These are phyloP conservation scores for Mycena alexandri DNA, from an alignment of 768 basidiomycete genomes.

Conservation along the genomic window DNA sequence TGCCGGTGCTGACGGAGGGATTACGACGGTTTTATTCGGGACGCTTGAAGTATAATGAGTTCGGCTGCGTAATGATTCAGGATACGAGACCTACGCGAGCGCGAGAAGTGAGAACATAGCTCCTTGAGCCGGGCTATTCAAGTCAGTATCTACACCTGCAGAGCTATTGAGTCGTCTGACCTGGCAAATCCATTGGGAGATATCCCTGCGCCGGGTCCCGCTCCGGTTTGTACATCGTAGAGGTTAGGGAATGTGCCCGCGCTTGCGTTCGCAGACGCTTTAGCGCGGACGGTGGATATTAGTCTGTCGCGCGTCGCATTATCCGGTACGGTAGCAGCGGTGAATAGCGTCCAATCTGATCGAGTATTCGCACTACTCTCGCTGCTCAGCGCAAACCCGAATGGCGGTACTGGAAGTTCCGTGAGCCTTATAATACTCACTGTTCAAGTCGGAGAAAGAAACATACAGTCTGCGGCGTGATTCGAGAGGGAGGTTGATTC, in stretches of 20 bases:
- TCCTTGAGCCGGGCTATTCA: slow-evolving; percentile 2
- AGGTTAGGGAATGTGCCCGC: slow-evolving; percentile 9
- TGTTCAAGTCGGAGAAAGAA: too few relatives aligned
- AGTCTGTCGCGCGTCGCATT: slow-evolving; percentile 5
- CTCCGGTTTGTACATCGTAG: slow-evolving; percentile 15
- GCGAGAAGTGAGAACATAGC: slow-evolving; percentile 8
- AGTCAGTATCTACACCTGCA: too few relatives aligned
- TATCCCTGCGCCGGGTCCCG: background rate
- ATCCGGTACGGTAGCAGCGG: background rate
- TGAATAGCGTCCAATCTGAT: slow-evolving; percentile 21
- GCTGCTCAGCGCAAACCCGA: slow-evolving; percentile 10
- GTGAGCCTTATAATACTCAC: too few relatives aligned
- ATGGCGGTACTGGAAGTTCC: background rate
- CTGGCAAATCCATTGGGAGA: slow-evolving; percentile 11
- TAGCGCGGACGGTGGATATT: slow-evolving; percentile 10
- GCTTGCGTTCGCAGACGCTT: slow-evolving; percentile 1
- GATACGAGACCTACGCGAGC: background rate
- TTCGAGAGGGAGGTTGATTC: slow-evolving; percentile 9
- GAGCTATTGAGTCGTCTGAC: too few relatives aligned
- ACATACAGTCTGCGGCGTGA: too few relatives aligned
- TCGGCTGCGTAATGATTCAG: background rate
- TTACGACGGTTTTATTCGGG: background rate
- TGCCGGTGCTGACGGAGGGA: background rate
- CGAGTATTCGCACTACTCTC: slow-evolving; percentile 5
- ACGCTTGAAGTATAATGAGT: background rate